phyloP scores from a whole-genome alignment of 2,329 filamentous ascomycete species.

The Apiospora aurea region DNA sequence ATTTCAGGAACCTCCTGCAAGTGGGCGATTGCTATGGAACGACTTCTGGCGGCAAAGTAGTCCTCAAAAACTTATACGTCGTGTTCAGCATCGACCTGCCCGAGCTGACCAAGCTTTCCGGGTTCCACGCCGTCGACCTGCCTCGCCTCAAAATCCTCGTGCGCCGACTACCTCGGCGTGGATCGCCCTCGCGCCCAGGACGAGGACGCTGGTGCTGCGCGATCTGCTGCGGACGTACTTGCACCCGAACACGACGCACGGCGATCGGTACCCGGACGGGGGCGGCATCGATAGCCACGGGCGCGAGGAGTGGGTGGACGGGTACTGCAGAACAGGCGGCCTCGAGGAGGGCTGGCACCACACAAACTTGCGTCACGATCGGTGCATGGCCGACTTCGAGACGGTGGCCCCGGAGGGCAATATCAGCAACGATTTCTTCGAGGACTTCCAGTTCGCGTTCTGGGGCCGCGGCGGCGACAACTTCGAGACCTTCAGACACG shows the following conservation, averaged over 20 bases:
- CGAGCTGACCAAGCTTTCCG: not conserved
- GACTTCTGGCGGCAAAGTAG: not conserved
- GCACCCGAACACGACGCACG: constrained; percentile 20
- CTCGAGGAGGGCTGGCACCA: not conserved
- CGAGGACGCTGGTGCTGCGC: not conserved
- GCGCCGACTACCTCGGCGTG: too few species aligned
- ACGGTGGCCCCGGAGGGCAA: not conserved
- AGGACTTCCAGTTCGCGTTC: constrained; percentile 22
- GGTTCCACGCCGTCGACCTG: not conserved
- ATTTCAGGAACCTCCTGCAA: not conserved
- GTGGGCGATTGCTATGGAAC: not conserved
- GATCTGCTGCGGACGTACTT: not conserved
- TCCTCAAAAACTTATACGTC: not conserved
- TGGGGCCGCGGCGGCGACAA: not conserved
- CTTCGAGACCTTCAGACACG: not conserved
- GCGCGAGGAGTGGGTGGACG: not conserved
- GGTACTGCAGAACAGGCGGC: not conserved
- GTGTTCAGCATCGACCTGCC: not conserved
- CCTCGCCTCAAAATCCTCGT: not conserved
- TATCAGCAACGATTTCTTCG: constrained; percentile 23
- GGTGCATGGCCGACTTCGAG: constrained; percentile 16
- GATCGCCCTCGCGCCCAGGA: not conserved
- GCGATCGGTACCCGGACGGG: not conserved
- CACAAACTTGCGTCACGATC: not conserved
- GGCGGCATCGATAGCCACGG: not conserved